These are phyloP conservation scores for Talaromyces islandicus DNA, from an alignment of 2,329 filamentous ascomycete species.

Conservation along the genomic window DNA sequence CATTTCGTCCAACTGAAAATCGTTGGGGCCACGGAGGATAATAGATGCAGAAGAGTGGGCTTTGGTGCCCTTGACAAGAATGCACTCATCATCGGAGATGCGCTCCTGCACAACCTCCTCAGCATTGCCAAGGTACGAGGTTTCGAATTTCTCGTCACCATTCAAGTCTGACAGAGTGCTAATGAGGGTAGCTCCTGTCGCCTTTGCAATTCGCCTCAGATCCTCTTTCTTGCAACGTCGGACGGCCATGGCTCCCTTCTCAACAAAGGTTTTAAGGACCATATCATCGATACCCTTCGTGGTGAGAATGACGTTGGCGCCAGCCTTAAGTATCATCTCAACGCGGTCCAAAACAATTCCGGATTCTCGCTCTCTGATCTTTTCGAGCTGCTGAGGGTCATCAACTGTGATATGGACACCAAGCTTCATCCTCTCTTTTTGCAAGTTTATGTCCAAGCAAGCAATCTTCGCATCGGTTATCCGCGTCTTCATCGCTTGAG, in stretches of 20 bases:
- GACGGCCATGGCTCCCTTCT: constrained; percentile 92
- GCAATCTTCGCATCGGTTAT: constrained; percentile 95
- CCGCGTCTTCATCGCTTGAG: constrained; percentile 93
- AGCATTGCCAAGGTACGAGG: constrained; percentile 79
- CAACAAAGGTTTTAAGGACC: constrained; percentile 87
- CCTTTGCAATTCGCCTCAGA: constrained; percentile 87
- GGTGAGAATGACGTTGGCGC: constrained; percentile 91
- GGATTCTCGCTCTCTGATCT: constrained; percentile 88
- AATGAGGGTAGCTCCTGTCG: constrained; percentile 87
- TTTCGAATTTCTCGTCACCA: constrained; percentile 93
- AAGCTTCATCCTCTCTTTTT: constrained; percentile 99
- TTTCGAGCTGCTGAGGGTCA: constrained; percentile 93
- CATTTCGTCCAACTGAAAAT: constrained; percentile 97
- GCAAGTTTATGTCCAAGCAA: constrained; percentile 93
- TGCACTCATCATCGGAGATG: constrained; percentile 98
- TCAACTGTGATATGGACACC: constrained; percentile 98
- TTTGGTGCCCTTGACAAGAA: constrained; percentile 93
- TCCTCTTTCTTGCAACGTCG: constrained; percentile 98
- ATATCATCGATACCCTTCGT: constrained; percentile 98
- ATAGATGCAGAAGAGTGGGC: constrained; percentile 89
- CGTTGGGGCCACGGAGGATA: constrained; percentile 91
- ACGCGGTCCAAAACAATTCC: constrained; percentile 91
- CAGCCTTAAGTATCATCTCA: constrained; percentile 95
- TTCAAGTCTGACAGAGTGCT: constrained; percentile 94
- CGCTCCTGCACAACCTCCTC: constrained; percentile 98